Evolutionary conservation across 148 eudicot genomes (phyloP), one percentile per base, ranked within the genome.

Genomic region (Simmondsia chinensis): DNA sequence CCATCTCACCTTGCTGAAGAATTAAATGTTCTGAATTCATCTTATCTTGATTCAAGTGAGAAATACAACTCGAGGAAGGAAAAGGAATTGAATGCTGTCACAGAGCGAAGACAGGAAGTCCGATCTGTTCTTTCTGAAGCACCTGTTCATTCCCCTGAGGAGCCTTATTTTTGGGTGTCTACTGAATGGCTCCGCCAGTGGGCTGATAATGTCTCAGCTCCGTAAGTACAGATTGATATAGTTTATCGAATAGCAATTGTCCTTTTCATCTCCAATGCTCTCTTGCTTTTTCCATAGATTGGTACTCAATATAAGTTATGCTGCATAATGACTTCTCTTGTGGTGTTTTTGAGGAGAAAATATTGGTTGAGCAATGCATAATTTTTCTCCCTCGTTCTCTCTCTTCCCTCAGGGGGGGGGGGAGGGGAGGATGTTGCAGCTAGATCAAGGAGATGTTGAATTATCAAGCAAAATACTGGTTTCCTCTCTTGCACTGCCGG

Each of bases 151-250:
- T 79, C 83, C 41, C 66, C 61, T 29, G 83, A 62, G 59, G 77
- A 74, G 47, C 70, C 79, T 20, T 77, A 68, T 62, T 85, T 70
- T 62, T 91, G 99, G 99, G 60, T 91, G 38, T 79, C 99, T 16
- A 54, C 69, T 20, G 99, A 91, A 9, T 91, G 99, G 99, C 83
- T 91, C 68, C 94, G 99, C 23, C 86, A 72, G 16, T 91, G 99
- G 99, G 81, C 94, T 18, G 99, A 91, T 61, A 76, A 24, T 60
- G 59, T 82, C 20, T 44, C 61, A 39, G 40, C 74, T 15, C 17
- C 57, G 97, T 86, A 75, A 70, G 99, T 70, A 28, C 18, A 30
- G 14, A 16, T 44, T 37, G 7, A 9, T n/a, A n/a, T n/a, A n/a
- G n/a, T n/a, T n/a, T n/a, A n/a, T n/a, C n/a, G n/a, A n/a, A n/a